phyloP scores from a whole-genome alignment of 2,329 filamentous ascomycete genomes.

The Colletotrichum sp. region DNA sequence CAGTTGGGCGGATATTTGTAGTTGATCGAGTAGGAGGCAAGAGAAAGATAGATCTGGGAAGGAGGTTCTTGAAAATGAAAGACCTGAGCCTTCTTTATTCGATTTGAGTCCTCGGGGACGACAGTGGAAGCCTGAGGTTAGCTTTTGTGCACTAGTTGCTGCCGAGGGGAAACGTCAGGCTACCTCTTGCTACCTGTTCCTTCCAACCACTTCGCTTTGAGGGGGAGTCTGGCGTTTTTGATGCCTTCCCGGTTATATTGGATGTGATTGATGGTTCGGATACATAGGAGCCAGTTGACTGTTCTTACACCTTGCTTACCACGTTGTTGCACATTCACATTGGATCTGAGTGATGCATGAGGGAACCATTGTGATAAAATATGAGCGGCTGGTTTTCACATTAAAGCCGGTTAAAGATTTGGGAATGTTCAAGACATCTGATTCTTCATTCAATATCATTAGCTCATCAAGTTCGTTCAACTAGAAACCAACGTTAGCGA shows the following conservation, averaged over 20 bases:
- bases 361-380: too few species aligned
- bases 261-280: too few species aligned
- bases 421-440: too few species aligned
- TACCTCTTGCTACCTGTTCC: background rate
- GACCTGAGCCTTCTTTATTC: background rate
- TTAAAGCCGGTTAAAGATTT: too few species aligned
- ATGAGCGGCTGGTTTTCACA: too few species aligned
- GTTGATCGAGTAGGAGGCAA: background rate
- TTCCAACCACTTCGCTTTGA: background rate
- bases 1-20: background rate
- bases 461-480: too few species aligned
- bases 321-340: background rate
- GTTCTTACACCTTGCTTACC: background rate
- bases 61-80: background rate
- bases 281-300: too few species aligned
- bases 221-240: background rate
- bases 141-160: accelerated
- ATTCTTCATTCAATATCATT: too few species aligned
- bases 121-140: background rate
- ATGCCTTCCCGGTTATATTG: too few species aligned
- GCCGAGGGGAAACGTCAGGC: accelerated
- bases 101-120: accelerated
- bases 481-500: too few species aligned
- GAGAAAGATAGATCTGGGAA: background rate
- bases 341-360: background rate